Conservation (phyloP, 192 early-diverging fungal species). For the Gigaspora rosea region DNA sequence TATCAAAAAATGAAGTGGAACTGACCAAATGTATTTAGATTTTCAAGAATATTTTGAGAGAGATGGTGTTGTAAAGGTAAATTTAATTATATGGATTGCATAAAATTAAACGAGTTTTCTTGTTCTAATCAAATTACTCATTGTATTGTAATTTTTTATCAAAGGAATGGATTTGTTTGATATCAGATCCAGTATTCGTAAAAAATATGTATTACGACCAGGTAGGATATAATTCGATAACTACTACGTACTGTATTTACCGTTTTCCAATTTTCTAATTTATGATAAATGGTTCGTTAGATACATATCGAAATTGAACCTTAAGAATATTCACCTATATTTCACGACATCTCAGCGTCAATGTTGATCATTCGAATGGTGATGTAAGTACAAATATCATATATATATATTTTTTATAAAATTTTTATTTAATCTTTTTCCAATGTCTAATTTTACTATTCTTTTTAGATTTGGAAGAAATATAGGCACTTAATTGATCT, state of each 20-base stretch:
- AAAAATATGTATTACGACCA: not conserved
- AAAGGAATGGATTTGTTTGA: not conserved
- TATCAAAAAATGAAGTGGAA: not conserved
- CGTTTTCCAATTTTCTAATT: not conserved
- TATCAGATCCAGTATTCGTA: not conserved
- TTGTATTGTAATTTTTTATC: not conserved
- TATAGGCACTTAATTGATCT: not conserved
- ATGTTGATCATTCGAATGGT: not conserved
- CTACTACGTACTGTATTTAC: not conserved
- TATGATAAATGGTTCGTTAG: not conserved
- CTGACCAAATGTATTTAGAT: not conserved
- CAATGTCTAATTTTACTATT: not conserved
- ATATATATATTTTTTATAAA: too few relatives aligned
- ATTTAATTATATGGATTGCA: not conserved
- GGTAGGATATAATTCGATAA: not conserved
- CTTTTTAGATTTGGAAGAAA: not conserved
- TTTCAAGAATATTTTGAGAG: not conserved
- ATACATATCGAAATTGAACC: not conserved
- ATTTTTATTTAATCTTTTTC: not conserved
- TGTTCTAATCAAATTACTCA: not conserved
- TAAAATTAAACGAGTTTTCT: not conserved
- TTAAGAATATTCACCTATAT: not conserved
- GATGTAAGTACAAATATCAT: constrained; percentile 6
- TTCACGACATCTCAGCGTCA: not conserved
- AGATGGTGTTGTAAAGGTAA: not conserved